Base-by-base conservation (phyloP, 225 moss, liverwort and hornwort species). In the Pseudisothecium myosuroides region DNA sequence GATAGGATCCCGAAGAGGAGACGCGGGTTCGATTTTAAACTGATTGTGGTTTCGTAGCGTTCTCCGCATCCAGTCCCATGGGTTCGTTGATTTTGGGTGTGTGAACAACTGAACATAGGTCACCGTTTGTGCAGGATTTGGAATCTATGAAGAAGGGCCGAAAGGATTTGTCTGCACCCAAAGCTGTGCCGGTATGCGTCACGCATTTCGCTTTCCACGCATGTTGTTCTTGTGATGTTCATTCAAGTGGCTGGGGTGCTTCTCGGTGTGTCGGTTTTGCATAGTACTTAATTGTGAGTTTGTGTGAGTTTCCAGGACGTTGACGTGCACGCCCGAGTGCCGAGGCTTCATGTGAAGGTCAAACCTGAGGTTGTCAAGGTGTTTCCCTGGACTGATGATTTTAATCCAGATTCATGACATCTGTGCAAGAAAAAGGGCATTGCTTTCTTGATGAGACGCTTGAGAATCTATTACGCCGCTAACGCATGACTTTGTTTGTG, bases 341-440 rank as follows among this genome's bases (percentile, higher is more conserved):
- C 92, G 63, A 90, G 88, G 89, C 90, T 92, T 43, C 92, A 90
- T 47, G 92, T 92, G 81, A 92, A 89, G 90, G 17, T 90, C 55
- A 92, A 85, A 58, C 92, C 92, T 12, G 92, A 92, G 32, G 60
- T 90, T 41, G 84, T 84, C 5, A 92, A 87, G 92, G 92, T 92
- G 84, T 10, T 62, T 0, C 16, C 36, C 64, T 50, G 41, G 39
- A 26, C 41, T 41, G 59, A 29, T 55, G 55, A 60, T 71, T 31
- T n/a, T 39, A 1, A 55, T 78, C 2, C 54, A 23, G 77, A 54
- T 56, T 78, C 37, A 6, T 78, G 78, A 55, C 16, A n/a, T n/a
- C 26, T n/a, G n/a, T 56, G 79, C 37, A 17, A 56, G n/a, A 17
- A 27, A n/a, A 34, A 14, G 29, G 5, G 14, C 41, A 32, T 43